Evolutionary conservation across 129 eudicot species (phyloP).

Genomic region (Scalesia atractyloides): DNA sequence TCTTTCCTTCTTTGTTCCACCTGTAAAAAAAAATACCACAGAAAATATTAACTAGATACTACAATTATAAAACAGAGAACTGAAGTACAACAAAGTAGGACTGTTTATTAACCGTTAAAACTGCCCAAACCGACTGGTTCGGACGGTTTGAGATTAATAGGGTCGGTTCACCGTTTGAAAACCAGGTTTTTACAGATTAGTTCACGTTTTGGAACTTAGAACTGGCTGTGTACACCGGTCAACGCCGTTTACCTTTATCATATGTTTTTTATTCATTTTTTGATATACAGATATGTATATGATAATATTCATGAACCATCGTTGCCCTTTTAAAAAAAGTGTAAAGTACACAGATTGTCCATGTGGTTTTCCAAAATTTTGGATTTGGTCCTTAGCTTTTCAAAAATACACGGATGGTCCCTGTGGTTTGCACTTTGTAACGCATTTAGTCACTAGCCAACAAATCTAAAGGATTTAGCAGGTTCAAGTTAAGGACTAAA

Average conservation of each 20-base stretch:
- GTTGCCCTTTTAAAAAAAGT: too few species aligned
- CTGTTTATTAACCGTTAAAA: background rate
- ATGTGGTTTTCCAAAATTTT: too few species aligned
- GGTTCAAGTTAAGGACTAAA: too few species aligned
- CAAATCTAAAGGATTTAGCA: too few species aligned
- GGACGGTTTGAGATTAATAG: background rate
- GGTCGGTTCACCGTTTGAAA: background rate
- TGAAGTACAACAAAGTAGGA: constrained; percentile 7
- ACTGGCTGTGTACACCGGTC: background rate
- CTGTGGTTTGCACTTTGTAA: too few species aligned
- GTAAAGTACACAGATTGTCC: too few species aligned
- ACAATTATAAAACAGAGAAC: background rate
- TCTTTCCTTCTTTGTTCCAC: constrained; percentile 99
- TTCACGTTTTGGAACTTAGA: background rate
- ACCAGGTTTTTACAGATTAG: background rate
- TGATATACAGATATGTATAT: too few species aligned
- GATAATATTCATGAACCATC: too few species aligned
- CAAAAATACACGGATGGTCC: too few species aligned
- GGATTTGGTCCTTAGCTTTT: too few species aligned
- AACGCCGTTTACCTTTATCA: background rate
- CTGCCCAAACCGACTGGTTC: background rate
- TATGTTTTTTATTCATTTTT: background rate
- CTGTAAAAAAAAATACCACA: constrained; percentile 36
- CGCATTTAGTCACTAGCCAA: too few species aligned
- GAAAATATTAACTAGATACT: background rate